Evolutionary conservation across 208 protist genomes (phyloP).

Genomic region (Acanthamoeba rhysodes): DNA sequence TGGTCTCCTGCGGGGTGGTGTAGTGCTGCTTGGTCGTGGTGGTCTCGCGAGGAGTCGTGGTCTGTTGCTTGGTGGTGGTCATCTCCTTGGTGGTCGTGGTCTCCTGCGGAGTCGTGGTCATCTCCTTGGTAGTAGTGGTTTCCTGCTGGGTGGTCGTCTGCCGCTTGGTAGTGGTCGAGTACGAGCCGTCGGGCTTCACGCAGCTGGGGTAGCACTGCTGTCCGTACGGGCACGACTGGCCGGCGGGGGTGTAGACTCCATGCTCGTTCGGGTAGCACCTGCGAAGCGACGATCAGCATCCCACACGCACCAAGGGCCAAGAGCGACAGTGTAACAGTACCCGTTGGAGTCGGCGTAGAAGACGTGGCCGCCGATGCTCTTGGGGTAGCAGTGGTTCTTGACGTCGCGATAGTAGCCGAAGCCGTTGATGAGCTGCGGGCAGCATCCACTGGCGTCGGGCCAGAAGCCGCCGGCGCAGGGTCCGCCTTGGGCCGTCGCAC

Average conservation of each 20-base stretch:
- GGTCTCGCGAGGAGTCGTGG: background rate
- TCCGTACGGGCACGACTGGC: background rate
- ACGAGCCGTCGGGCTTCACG: background rate
- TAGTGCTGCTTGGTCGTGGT: background rate
- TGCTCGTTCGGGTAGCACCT: conserved; percentile 25
- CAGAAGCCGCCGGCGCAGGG: conserved; percentile 15
- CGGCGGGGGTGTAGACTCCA: background rate
- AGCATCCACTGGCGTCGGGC: conserved; percentile 18
- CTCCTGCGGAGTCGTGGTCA: background rate
- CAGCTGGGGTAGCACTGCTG: conserved; percentile 26
- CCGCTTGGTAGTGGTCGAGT: background rate
- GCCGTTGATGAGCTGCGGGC: conserved; percentile 31
- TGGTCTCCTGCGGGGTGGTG: background rate
- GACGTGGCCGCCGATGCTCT: background rate
- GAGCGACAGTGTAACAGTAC: background rate
- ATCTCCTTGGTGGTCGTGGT: no score
- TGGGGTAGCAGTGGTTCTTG: conserved; percentile 44
- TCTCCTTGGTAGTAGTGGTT: background rate
- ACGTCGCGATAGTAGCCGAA: conserved; percentile 38
- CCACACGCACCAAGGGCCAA: background rate
- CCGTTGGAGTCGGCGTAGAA: conserved; percentile 12
- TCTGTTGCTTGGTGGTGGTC: background rate
- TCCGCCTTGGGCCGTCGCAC: background rate
- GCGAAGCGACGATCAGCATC: background rate
- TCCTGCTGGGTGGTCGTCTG: background rate